Evolutionary conservation across 352 stramenopile species (phyloP), one percentile per base, ranked within the genome.

Genomic region (Thraustochytrium sp.): DNA sequence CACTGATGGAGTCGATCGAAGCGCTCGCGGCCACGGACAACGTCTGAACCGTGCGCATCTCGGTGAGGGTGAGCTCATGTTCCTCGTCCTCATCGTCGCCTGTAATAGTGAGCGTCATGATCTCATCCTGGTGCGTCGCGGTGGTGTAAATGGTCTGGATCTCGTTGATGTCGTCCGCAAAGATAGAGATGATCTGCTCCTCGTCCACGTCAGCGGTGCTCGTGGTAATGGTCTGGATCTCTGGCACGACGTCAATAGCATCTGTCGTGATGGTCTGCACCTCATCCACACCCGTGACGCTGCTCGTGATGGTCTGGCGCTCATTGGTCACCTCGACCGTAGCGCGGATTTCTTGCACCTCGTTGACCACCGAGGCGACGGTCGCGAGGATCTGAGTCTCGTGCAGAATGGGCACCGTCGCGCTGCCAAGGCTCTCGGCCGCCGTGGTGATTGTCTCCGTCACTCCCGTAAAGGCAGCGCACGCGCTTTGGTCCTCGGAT

Each of bases 241-340:
- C 94, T 34, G 96, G 89, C 2, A 91, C 86, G 2, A 97, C 94
- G 21, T 86, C 77, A 87, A 92, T 82, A 56, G 86, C 85, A 29
- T 87, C 94, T 1, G 93, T 97, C 16, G 90, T 89, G 31, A 98
- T 87, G 18, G 89, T 93, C 86, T 98, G 93, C 3, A 98, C 86
- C 88, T 98, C 95, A 74, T 65, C 88, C 13, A 89, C 89, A 3
- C 93, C 93, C 0, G 87, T 90, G 42, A 96, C 94, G 2, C 85
- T 88, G 1, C 90, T 97, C 13, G 94, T 93, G 1, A 99, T 91
- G 5, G 94, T 95, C 85, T 99, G 95, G 8, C 95, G 87, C 86
- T 99, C 96, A 85, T 99, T 99, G 21, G 90, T 94, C 16, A 99
- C 95, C 73, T 95, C 89, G 9, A 97, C 93, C 0, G 93, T 97